phyloP scores from a whole-genome alignment of 1,139 yeast species.

The Geotrichum klebahnii region DNA sequence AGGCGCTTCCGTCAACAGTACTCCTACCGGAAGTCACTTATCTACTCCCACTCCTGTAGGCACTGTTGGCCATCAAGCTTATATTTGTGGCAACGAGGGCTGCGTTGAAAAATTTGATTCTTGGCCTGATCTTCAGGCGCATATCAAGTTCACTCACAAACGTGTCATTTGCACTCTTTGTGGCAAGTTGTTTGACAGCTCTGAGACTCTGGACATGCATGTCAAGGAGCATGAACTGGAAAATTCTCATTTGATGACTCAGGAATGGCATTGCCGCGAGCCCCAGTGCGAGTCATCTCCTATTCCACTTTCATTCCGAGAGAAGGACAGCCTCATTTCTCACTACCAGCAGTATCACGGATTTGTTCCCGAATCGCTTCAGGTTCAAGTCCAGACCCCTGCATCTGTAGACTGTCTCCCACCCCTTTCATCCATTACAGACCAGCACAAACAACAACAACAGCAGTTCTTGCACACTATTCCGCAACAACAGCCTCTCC shows the following conservation, averaged over 20 bases:
- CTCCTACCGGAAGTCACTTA: conserved; percentile 6
- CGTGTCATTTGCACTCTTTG: conserved; percentile 62
- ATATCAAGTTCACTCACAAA: conserved; percentile 70
- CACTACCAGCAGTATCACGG: conserved; percentile 46
- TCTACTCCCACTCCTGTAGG: conserved; percentile 9
- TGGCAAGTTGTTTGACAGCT: conserved; percentile 52
- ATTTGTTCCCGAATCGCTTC: conserved; percentile 30
- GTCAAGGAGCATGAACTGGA: conserved; percentile 16
- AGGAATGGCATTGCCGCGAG: conserved; percentile 24
- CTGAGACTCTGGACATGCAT: conserved; percentile 13
- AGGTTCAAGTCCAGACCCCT: conserved; percentile 23
- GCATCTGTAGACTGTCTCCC: conserved; percentile 20
- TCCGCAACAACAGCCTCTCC: conserved; percentile 18
- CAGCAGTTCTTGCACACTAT: conserved; percentile 11
- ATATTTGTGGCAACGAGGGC: conserved; percentile 52
- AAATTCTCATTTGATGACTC: conserved; percentile 12
- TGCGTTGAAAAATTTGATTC: conserved; percentile 66
- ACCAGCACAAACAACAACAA: conserved; percentile 10
- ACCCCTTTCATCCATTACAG: conserved; percentile 20
- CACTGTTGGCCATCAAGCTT: conserved; percentile 24
- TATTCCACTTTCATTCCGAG: conserved; percentile 37
- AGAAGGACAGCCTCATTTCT: conserved; percentile 44
- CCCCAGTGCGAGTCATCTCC: conserved; percentile 39
- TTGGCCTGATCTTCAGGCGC: conserved; percentile 74
- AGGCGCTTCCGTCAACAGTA: conserved; percentile 7